Conservation (phyloP, 768 basidiomycete species). For the Clavulina sp. region DNA sequence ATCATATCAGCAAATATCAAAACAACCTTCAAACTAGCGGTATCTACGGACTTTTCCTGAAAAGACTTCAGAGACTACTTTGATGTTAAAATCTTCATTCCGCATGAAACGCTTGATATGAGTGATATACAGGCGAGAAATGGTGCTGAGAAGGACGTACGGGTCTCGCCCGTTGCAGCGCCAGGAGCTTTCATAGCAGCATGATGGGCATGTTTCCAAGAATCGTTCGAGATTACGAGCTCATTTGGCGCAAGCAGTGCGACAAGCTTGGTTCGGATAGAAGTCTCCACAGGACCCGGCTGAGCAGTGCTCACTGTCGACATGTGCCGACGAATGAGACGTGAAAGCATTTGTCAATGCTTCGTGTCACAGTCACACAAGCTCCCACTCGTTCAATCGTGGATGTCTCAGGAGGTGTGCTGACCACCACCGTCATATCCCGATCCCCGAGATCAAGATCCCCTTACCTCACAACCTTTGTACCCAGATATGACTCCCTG, state of each 20-base stretch:
- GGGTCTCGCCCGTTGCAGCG: constrained; percentile 59
- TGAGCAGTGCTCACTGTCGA: too few species aligned
- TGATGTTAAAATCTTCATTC: constrained; percentile 51
- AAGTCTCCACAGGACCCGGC: constrained; percentile 34
- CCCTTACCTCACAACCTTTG: too few species aligned
- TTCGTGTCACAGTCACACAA: too few species aligned
- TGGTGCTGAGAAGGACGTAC: constrained; percentile 30
- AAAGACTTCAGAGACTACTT: constrained; percentile 56
- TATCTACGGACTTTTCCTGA: constrained; percentile 41
- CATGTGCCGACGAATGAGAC: too few species aligned
- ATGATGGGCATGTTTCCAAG: constrained; percentile 74
- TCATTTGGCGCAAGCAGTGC: constrained; percentile 40
- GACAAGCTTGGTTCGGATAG: constrained; percentile 32
- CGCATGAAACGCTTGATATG: background rate
- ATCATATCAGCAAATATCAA: background rate
- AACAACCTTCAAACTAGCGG: background rate
- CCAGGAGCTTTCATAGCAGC: constrained; percentile 51
- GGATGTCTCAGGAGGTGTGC: too few species aligned
- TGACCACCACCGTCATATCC: too few species aligned
- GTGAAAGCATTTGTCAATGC: too few species aligned
- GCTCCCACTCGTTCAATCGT: too few species aligned
- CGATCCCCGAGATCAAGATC: too few species aligned
- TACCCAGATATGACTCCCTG: too few species aligned
- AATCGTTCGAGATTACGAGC: constrained; percentile 61
- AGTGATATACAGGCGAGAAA: background rate